A percentile compares a stretch with the other conserved stretches of the same genome.
phyloP scores from a whole-genome alignment of 345 rosid species.

The Rhodamnia rubescens region DNA sequence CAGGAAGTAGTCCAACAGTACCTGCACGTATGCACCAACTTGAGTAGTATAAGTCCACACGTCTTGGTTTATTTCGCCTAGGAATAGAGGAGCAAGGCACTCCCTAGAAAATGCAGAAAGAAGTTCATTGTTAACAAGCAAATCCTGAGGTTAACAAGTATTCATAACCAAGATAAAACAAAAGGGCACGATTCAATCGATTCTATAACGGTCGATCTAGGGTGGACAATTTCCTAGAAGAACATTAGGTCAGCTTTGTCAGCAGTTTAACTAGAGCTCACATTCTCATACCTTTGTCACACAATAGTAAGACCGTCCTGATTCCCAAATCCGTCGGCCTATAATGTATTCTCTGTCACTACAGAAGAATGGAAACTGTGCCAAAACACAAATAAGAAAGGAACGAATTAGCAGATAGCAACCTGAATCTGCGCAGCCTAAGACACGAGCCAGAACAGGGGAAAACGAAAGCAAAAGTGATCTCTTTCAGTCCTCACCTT shows the following conservation, averaged over 20 bases:
- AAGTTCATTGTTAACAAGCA: neutral
- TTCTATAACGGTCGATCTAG: neutral
- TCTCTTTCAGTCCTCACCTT: slow-evolving; percentile 34
- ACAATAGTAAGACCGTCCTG: slow-evolving; percentile 69
- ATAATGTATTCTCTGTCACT: slow-evolving; percentile 90
- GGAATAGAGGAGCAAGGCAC: slow-evolving; percentile 59
- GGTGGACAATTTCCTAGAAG: neutral
- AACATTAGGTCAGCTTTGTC: neutral
- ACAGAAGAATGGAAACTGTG: slow-evolving; percentile 96
- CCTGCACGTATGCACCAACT: slow-evolving; percentile 98
- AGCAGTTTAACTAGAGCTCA: neutral
- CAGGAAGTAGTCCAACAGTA: slow-evolving; percentile 6
- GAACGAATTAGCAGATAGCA: neutral
- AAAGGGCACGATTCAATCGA: neutral
- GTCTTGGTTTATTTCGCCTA: slow-evolving; percentile 69
- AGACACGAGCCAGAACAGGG: neutral
- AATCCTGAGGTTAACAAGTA: neutral
- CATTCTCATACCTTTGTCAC: slow-evolving; percentile 64
- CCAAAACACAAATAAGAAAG: neutral
- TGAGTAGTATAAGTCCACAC: slow-evolving; percentile 88
- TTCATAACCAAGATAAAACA: neutral
- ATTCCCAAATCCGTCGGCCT: slow-evolving; percentile 94
- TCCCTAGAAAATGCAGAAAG: slow-evolving; percentile 44
- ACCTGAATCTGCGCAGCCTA: neutral
- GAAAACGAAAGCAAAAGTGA: neutral